Base-by-base conservation (phyloP, 1,284 basidiomycete species). In the Takashimella tepidaria region DNA sequence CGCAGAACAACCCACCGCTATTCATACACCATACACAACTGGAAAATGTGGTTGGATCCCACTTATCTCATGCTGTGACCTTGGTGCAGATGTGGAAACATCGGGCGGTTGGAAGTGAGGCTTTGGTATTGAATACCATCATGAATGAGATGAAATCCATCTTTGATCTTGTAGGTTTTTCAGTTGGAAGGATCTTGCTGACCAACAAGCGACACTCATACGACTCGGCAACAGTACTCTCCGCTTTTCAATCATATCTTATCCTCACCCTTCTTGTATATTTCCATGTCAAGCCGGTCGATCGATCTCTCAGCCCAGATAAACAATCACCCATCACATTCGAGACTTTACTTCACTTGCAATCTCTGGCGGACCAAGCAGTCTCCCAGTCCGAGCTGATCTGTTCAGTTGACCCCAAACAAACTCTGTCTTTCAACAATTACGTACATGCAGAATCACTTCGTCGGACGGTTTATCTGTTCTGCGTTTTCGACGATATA, bases 401-500 rank as follows among this genome's bases (percentile, higher is more conserved):
- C 31, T 37, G 31, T 16, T 16, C 49, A 26, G 5, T 23, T 23
- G 22, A 41, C 16, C 8, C 12, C 22, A 12, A 13, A 16, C 19
- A 25, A 23, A 21, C 42, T 5, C 4, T 49, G 42, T 4, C 26
- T 41, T 12, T 21, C 23, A n/a, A 41, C 22, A 21, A 20, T 22
- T 54, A 45, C 24, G 23, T 50, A 12, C 53, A 27, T 19, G 26
- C 53, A 20, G 53, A 54, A 43, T 21, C 24, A 12, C 42, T 54
- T 42, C 53, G 53, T 16, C 53, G 53, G 16, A 49, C 47, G 16
- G 49, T 54, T 31, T 49, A 42, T 47, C 26, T 44, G 19, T 24
- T 47, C 19, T 54, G 53, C 47, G 53, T 54, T 2, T 54, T 54
- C 31, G 53, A 54, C 53, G 53, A 54, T 42, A 24, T 27, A 20